Conservation (phyloP, 75 land plant genomes). For the Chamaecyparis obtusa region DNA sequence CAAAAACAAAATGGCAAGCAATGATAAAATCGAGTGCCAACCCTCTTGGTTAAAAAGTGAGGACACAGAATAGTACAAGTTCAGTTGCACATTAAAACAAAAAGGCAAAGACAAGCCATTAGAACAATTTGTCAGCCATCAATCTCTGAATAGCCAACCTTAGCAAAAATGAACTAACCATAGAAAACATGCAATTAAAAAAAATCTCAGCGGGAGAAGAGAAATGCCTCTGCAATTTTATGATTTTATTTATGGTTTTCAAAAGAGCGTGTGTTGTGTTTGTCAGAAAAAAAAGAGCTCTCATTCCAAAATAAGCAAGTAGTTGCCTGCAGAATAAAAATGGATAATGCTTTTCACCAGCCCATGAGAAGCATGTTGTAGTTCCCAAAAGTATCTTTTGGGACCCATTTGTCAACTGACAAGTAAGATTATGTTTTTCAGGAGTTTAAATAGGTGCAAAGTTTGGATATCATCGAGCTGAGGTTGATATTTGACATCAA, state of each 20-base stretch:
- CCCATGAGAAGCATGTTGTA: too few species aligned
- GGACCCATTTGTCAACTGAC: neutral
- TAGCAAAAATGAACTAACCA: neutral
- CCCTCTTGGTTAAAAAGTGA: neutral
- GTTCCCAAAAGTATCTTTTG: too few species aligned
- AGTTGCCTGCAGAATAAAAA: neutral
- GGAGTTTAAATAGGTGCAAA: too few species aligned
- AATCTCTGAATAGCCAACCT: neutral
- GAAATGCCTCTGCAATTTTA: neutral
- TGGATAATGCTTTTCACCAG: too few species aligned
- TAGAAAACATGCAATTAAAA: neutral
- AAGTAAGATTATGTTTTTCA: neutral
- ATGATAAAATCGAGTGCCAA: neutral
- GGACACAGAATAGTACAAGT: too few species aligned
- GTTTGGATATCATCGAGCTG: too few species aligned
- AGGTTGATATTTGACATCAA: too few species aligned
- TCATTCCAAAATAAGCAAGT: neutral
- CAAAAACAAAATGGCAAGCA: neutral
- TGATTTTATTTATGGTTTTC: neutral
- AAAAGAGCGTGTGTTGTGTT: neutral
- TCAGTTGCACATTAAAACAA: too few species aligned
- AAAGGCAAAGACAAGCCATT: neutral
- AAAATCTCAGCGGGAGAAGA: neutral
- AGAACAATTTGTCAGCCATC: neutral
- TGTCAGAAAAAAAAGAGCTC: neutral